Percentiles rank a stretch among this genome's conserved stretches.
These are phyloP conservation scores for Phytophthora fragariae DNA, from an alignment of 352 stramenopile genomes.

Conservation along the genomic window DNA sequence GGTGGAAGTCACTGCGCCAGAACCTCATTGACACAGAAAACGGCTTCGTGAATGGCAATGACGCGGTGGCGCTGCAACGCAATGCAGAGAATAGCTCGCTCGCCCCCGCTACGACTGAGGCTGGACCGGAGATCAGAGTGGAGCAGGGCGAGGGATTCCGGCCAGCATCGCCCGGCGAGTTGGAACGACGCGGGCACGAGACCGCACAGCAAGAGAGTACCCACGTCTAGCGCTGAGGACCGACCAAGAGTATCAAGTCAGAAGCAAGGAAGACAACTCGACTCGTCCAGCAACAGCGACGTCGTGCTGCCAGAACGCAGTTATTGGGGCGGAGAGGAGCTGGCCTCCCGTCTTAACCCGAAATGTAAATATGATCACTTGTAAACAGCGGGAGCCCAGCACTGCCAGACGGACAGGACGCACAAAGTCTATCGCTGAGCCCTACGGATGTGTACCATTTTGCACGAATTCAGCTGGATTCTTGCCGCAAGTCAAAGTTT, in stretches of 20 bases:
- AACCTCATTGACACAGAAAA: conserved; percentile 63
- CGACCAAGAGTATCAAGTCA: conserved; percentile 6
- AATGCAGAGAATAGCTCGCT: conserved; percentile 6
- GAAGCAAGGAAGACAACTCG: neutral
- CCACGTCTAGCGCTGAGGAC: conserved; percentile 10
- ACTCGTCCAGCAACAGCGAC: conserved; percentile 15
- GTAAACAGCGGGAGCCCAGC: conserved; percentile 10
- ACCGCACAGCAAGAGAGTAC: conserved; percentile 12
- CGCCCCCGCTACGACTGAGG: conserved; percentile 6
- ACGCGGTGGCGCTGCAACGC: conserved; percentile 23
- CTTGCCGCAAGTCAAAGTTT: conserved; percentile 17
- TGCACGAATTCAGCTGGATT: conserved; percentile 24
- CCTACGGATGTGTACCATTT: conserved; percentile 30
- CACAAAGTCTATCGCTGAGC: conserved; percentile 15
- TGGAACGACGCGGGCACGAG: conserved; percentile 24
- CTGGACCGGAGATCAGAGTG: conserved; percentile 21
- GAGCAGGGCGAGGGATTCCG: conserved; percentile 38
- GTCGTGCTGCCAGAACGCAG: conserved; percentile 5
- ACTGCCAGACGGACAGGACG: conserved; percentile 4
- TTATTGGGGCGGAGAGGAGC: conserved; percentile 17
- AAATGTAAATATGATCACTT: conserved; percentile 38
- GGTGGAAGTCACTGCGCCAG: conserved; percentile 64
- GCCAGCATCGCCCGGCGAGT: conserved; percentile 29
- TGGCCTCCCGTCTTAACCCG: conserved; percentile 14
- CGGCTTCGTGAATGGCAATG: conserved; percentile 27